Evolutionary conservation across 75 land plant genomes (phyloP), one percentile per base, ranked within the genome.

Genomic region (Pinus tabuliformis): DNA sequence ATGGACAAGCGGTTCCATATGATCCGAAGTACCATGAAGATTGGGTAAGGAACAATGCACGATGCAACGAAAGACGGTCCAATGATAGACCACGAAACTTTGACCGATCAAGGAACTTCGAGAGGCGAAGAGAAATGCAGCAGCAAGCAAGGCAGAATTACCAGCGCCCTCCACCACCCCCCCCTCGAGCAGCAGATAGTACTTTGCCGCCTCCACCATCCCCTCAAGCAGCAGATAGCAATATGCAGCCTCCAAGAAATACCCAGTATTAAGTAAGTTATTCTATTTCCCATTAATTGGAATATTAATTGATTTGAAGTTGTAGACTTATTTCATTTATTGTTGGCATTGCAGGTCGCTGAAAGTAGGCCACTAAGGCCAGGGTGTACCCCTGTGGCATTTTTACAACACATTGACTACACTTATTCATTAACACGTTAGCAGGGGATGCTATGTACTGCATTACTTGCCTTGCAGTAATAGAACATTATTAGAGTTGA

Each of bases 21-120:
- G 83, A 81, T 30, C 83, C 83, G 2, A 81, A 81, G 54, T 81
- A 81, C 70, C 83, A 81, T 42, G 83, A 81, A 62, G 83, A 77
- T 28, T 81, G 83, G 83, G 83, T 81, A 16, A 59, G 83, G 56
- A 81, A 81, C 62, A 81, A 77, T 58, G 83, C 83, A 21, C 83
- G 79, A 33, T 78, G 79, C 24, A 77, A 81, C 12, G 83, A 81
- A 68, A 72, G 79, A 26, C 39, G 83, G 52, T 65, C 79, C 5
- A 84, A 84, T 78, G 86, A 84, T 62, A 80, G 86, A 56, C 82
- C 80, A 14, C 74, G 82, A 18, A 84, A 78, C 49, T 70, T 21
- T 71, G 86, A 80, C 70, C 73, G 82, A 56, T 73, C 80, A 56
- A 73, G 82, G 37, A 84, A 84, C 78, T 84, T 78, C 62, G 86